Base-by-base conservation (phyloP, 768 basidiomycete species). In the Auricularia cornea region DNA sequence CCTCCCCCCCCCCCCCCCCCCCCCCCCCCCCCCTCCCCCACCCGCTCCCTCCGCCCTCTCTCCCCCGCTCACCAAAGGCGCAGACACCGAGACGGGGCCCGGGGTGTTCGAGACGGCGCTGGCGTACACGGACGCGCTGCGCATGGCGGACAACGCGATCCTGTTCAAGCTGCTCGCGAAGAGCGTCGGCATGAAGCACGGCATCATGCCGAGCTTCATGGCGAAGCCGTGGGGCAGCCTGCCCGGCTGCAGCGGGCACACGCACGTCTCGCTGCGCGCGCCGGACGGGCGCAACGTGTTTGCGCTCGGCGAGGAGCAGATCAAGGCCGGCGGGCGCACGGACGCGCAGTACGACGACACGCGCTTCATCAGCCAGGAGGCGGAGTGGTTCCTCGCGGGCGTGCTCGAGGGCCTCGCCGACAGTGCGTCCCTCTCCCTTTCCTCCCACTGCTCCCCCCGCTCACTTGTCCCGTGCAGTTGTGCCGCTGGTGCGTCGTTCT, bases 221-320 rank as follows among this genome's bases (percentile, higher is more conserved):
- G 94, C 95, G 0, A 98, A 98, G 70, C 95, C 95, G 29, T 97
- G 92, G 90, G 88, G 87, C 33, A 87, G 92, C 70, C 83, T 98
- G 66, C 95, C 97, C 38, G 97, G 97, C 3, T 95, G 93, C 72
- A 94, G 93, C 66, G 97, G 96, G 93, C 97, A 99, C 73, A 88
- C 91, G 2, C 97, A 99, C 70, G 91, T 98, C 59, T 96, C 93
- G 0, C 74, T 99, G 38, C 82, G 87, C 59, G 83, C 92, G 67
- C 65, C 68, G 35, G 70, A 79, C 18, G 94, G 92, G 2, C 80
- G 73, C 64, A 98, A 94, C 71, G 70, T 90, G 6, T 99, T 99
- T 68, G 89, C 92, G 0, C 77, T 90, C 20, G 75, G 83, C 0
- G 80, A 88, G 3, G 74, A 78, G 1, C 86, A 94, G 62, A 70